Evolutionary conservation across 805 yeast genomes (phyloP).

Genomic region (Candida coleopterorum): DNA sequence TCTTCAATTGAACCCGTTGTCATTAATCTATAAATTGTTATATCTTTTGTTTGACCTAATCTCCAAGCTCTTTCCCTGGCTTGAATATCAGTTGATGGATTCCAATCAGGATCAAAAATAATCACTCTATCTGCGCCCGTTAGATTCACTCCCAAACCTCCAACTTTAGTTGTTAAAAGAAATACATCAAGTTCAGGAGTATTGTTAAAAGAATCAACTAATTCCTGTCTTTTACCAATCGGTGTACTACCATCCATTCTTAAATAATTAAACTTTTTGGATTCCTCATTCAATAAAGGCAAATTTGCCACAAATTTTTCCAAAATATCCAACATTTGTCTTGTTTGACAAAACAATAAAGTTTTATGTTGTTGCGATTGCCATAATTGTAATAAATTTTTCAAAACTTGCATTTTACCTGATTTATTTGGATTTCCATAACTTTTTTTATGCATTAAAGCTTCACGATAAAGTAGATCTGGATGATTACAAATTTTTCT

Average conservation of each 20-base stretch:
- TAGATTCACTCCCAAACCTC: conserved; percentile 89
- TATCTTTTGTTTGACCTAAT: conserved; percentile 89
- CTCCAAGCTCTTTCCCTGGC: conserved; percentile 98
- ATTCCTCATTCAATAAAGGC: conserved; percentile 15
- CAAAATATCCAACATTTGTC: conserved; percentile 88
- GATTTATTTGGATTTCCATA: conserved; percentile 62
- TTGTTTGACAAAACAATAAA: conserved; percentile 84
- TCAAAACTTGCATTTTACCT: conserved; percentile 89
- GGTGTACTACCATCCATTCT: conserved; percentile 96
- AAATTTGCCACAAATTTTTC: conserved; percentile 55
- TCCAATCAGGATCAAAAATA: conserved; percentile 97
- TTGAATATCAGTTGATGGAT: conserved; percentile 95
- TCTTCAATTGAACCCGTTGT: conserved; percentile 95
- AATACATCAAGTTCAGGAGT: conserved; percentile 59
- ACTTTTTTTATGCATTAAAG: conserved; percentile 25
- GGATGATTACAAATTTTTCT: conserved; percentile 97
- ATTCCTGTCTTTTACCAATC: conserved; percentile 64
- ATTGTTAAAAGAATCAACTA: conserved; percentile 78
- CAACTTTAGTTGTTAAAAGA: conserved; percentile 87
- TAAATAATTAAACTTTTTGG: conserved; percentile 43
- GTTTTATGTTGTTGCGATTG: conserved; percentile 70
- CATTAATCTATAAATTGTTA: conserved; percentile 84
- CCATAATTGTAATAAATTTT: conserved; percentile 74
- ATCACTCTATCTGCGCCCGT: conserved; percentile 95
- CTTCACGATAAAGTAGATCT: conserved; percentile 58